These are phyloP conservation scores for Mycena olivaceomarginata DNA, from an alignment of 768 basidiomycete genomes.

Conservation along the genomic window DNA sequence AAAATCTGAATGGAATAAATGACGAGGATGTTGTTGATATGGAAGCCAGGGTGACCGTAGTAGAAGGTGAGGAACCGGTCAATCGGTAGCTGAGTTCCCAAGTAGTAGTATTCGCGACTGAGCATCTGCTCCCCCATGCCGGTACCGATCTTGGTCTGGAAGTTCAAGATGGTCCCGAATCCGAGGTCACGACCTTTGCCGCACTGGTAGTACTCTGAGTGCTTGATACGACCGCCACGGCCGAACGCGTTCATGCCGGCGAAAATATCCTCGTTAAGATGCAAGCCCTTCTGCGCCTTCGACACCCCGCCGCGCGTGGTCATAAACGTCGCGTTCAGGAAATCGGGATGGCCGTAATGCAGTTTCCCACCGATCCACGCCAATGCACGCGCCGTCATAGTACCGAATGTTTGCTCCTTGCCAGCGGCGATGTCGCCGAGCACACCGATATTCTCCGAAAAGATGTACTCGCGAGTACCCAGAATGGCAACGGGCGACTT, in stretches of 20 bases:
- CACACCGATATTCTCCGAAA: slow-evolving; percentile 99
- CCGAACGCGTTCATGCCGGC: slow-evolving; percentile 99
- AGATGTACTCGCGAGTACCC: slow-evolving; percentile 99
- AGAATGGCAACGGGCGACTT: slow-evolving; percentile 97
- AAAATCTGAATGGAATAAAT: slow-evolving; percentile 98
- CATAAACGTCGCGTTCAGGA: slow-evolving; percentile 99
- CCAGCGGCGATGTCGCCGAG: slow-evolving; percentile 99
- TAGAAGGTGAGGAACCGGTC: slow-evolving; percentile 99
- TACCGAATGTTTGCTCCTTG: slow-evolving; percentile 99
- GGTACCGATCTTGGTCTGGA: slow-evolving; percentile 99
- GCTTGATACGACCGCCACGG: slow-evolving; percentile 99
- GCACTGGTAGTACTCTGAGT: slow-evolving; percentile 99
- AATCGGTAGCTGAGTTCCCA: slow-evolving; percentile 97
- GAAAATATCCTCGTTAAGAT: slow-evolving; percentile 99
- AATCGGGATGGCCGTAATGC: slow-evolving; percentile 99
- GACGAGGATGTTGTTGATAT: slow-evolving; percentile 99
- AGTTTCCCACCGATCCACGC: slow-evolving; percentile 99
- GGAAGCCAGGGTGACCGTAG: slow-evolving; percentile 99
- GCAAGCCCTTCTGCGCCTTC: slow-evolving; percentile 98
- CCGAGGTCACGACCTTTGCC: slow-evolving; percentile 99
- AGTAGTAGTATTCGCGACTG: slow-evolving; percentile 99
- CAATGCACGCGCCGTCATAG: slow-evolving; percentile 95
- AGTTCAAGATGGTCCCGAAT: slow-evolving; percentile 99
- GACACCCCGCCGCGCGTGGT: slow-evolving; percentile 98
- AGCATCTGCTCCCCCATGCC: slow-evolving; percentile 99